Evolutionary conservation across 2,329 filamentous ascomycete genomes (phyloP), one percentile per base, ranked within the genome.

Genomic region (Ilyonectria robusta): DNA sequence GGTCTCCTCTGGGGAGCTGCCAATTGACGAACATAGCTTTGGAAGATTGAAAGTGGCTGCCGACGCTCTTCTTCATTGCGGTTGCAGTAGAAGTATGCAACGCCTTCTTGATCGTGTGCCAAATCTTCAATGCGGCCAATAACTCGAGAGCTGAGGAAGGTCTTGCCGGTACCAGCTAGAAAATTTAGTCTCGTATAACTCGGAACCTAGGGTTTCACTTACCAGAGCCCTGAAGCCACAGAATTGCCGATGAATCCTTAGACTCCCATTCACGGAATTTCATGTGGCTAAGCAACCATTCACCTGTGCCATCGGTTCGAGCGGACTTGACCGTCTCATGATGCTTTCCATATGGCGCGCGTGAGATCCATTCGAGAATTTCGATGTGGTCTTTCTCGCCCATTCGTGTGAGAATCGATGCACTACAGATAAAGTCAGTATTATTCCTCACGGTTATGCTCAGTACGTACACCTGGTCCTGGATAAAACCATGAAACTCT

Each of bases 51-150:
- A 4, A 48, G 6, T 29, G 51, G 31, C 1, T 13, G 9, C 6
- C 42, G 59, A 17, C 51, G 59, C 6, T 55, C 33, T 10, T 31
- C 31, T 19, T 62, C 59, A 11, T 55, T 55, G 13, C 31, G 31
- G 9, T 42, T 48, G 51, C 59, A 50, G 33, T 62, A 62, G 11
- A 62, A 62, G 21, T 48, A 62, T 10, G 51, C 59, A n/a, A 62
- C 42, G 1, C 59, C 59, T 2, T 40, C 42, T 21, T 50, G 29
- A 4, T 23, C 29, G 11, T 31, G 6, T 8, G 31, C 11, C 9
- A 7, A 9, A 11, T 5, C 6, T 3, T 48, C 29, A n/a, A 44
- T 10, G 4, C 48, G 31, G 11, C 56, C 59, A 19, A 62, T 56
- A 11, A 62, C 42, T 3, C 31, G 37, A 1, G 59, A 62, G 10